Conservation (phyloP, 441 rosid species). For the Erodium moschatum region DNA sequence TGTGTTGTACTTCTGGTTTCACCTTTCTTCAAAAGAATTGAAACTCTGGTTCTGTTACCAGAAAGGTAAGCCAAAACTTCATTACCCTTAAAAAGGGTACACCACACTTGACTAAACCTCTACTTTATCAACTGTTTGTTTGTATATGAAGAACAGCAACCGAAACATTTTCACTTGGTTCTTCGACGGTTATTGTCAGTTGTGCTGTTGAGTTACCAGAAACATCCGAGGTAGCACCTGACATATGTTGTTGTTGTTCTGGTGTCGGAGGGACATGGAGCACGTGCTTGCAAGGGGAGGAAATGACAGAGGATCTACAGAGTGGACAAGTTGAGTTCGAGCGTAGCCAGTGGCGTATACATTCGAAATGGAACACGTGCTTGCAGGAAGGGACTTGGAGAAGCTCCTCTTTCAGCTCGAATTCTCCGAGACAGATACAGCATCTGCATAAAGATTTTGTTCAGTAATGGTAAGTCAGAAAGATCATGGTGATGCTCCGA, state of each 20-base stretch:
- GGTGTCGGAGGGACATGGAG: background rate
- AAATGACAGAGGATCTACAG: constrained; percentile 49
- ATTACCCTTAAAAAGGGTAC: background rate
- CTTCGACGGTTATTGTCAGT: background rate
- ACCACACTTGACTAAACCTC: background rate
- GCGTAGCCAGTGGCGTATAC: constrained; percentile 76
- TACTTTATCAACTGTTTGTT: constrained; percentile 7
- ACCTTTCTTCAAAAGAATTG: no score
- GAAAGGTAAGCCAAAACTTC: no score
- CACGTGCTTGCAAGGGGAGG: background rate
- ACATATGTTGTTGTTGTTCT: background rate
- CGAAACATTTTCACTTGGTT: background rate
- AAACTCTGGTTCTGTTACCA: no score
- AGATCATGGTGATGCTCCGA: no score
- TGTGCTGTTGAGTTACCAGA: background rate
- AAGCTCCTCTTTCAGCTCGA: constrained; percentile 67
- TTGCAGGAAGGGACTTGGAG: constrained; percentile 71
- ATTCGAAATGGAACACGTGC: constrained; percentile 77
- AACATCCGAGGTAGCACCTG: background rate
- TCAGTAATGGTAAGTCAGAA: no score
- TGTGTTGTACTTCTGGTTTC: no score
- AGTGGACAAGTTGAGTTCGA: constrained; percentile 85
- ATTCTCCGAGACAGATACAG: constrained; percentile 88
- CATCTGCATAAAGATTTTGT: constrained; percentile 36
- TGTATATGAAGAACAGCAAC: background rate